Evolutionary conservation across 495 filamentous ascomycete species (phyloP).

Genomic region (Aspergillus sparsus): DNA sequence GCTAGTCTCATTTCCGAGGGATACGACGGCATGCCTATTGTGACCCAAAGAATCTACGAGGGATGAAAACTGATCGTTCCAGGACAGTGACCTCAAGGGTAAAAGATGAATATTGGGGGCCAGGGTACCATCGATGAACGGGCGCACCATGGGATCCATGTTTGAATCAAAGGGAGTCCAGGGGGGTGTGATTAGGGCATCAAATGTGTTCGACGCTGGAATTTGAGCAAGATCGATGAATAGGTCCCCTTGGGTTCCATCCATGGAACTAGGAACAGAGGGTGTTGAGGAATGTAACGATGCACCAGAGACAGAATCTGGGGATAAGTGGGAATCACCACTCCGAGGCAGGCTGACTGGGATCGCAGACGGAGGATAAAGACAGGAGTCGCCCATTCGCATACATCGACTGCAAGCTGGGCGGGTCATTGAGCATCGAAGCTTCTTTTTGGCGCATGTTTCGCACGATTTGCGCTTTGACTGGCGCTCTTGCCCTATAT

Average conservation of each 20-base stretch:
- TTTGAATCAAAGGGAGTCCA: background rate
- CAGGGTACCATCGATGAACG: background rate
- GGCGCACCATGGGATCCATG: background rate
- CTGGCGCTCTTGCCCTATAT: constrained; percentile 22
- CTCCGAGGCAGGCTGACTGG: background rate
- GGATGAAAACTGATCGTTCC: constrained; percentile 14
- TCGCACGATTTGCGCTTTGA: constrained; percentile 29
- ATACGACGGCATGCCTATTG: constrained; percentile 4
- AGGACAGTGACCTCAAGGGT: constrained; percentile 1
- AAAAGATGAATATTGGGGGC: background rate
- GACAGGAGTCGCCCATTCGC: constrained; percentile 14
- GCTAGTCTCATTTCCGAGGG: background rate
- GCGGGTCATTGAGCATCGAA: constrained; percentile 26
- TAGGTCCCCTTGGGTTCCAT: background rate
- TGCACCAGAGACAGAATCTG: background rate
- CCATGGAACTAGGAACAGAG: background rate
- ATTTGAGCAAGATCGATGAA: background rate
- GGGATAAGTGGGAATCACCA: background rate
- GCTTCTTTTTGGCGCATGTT: constrained; percentile 25
- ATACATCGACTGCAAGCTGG: constrained; percentile 23
- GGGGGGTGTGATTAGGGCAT: background rate
- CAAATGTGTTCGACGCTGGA: background rate
- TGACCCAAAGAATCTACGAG: constrained; percentile 7
- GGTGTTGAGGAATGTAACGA: background rate
- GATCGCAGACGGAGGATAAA: constrained; percentile 18